Base-by-base conservation (phyloP, 129 eudicot species). In the Tagetes erecta region DNA sequence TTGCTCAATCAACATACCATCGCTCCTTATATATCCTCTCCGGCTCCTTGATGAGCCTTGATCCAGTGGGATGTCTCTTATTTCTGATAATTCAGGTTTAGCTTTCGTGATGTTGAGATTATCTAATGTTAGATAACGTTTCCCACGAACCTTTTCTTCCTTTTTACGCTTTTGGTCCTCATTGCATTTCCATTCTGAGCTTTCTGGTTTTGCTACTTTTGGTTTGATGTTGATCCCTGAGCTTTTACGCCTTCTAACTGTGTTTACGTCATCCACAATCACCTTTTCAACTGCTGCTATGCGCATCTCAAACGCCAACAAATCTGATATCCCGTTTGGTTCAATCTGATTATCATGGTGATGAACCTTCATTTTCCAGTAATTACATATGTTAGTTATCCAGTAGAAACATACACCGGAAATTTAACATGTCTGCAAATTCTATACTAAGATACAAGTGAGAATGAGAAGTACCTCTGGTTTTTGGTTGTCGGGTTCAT, bases 31-130 rank as follows among this genome's bases (percentile, higher is more conserved):
- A 20, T 20, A 20, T 20, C 27, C 27, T 20, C 27, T 20, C 27
- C 27, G 27, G 27, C 27, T 20, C 27, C 27, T 20, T 20, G 27
- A 20, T 20, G 27, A 20, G 27, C 27, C 85, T 65, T 85, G 96
- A 79, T 90, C 96, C 2, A 86, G 91, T 9, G 89, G 97, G 70
- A 94, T 85, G 78, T 91, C 99, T 80, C 92, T 88, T 86, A 91
- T 80, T 73, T 87, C 96, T 1, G 85, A 44, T 36, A 74, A 14
- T 82, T 83, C 86, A 4, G 86, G 83, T 74, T 73, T 86, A 38
- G 83, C 64, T 45, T 82, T 83, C 31, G 70, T 84, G 52, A 76
- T 70, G 70, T 67, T 87, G 47, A 82, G 78, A 76, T 81, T 73
- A 9, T 82, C 84, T 41, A 70, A 50, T 7, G 67, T 76, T 6